A percentile compares a stretch with the other conserved stretches of the same genome.
Conservation (phyloP, 2,329 filamentous ascomycete species). For the Aspergillus sp. region DNA sequence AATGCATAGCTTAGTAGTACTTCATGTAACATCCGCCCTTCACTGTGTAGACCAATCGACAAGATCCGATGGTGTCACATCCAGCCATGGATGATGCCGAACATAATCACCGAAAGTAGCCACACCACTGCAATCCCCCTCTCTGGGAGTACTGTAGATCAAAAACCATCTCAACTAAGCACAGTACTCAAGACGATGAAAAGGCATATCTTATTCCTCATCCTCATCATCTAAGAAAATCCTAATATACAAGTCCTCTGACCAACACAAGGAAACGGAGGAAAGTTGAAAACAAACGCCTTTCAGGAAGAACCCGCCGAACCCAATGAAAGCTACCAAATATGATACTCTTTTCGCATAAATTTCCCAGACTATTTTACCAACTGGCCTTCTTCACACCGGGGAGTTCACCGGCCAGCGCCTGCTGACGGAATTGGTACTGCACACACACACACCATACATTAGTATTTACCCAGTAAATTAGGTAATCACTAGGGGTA, state of each 20-base stretch:
- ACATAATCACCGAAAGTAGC: not conserved
- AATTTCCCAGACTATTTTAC: constrained; percentile 54
- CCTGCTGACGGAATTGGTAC: constrained; percentile 93
- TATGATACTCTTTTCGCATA: constrained; percentile 10
- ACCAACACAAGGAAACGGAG: no score
- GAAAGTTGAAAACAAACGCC: constrained; percentile 27
- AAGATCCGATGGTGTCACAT: not conserved
- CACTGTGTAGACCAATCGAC: not conserved
- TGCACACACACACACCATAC: constrained; percentile 44
- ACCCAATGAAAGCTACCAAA: constrained; percentile 20
- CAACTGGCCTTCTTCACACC: constrained; percentile 96
- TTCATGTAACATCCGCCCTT: not conserved
- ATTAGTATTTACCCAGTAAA: not conserved
- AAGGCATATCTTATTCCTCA: not conserved
- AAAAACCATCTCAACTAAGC: not conserved
- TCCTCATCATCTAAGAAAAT: not conserved
- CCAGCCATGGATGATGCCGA: not conserved
- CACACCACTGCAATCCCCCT: not conserved
- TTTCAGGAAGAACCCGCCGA: constrained; percentile 22
- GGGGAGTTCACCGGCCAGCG: constrained; percentile 78
- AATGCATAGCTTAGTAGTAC: not conserved
- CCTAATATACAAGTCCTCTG: constrained; percentile 20
- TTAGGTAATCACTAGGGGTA: fast-evolving
- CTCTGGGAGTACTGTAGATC: no score
- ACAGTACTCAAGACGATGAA: not conserved